Conservation (phyloP, 108 stramenopile genomes). For the Mediolabrus comicus region DNA sequence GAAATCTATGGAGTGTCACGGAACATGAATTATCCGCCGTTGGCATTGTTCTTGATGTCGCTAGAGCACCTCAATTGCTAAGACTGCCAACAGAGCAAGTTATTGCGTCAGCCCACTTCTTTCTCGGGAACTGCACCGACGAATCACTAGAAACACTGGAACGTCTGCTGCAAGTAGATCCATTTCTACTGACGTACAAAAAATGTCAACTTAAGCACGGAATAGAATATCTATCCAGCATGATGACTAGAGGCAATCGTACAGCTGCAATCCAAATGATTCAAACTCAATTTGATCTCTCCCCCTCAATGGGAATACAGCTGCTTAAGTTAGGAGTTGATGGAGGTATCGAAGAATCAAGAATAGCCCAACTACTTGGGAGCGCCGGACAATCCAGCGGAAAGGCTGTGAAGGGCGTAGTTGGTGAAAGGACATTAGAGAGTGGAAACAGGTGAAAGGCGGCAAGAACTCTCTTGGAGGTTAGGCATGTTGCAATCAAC, state of each 20-base stretch:
- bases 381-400: constrained; percentile 25
- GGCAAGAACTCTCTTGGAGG: constrained; percentile 23
- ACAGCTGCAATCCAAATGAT: constrained; percentile 20
- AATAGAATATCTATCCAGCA: constrained; percentile 28
- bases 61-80: constrained; percentile 24
- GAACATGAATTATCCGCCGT: constrained; percentile 13
- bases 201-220: constrained; percentile 26
- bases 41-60: constrained; percentile 12
- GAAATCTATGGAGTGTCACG: constrained; percentile 26
- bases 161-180: constrained; percentile 20
- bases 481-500: not conserved
- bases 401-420: constrained; percentile 19
- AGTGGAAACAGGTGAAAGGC: constrained; percentile 27
- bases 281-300: constrained; percentile 8
- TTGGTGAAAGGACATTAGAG: constrained; percentile 24
- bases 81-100: constrained; percentile 28
- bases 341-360: constrained; percentile 31
- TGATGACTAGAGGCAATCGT: constrained; percentile 32
- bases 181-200: constrained; percentile 32
- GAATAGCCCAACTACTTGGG: constrained; percentile 17
- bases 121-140: constrained; percentile 5
- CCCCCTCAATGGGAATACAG: constrained; percentile 17
- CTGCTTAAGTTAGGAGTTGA: constrained; percentile 28
- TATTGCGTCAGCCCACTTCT: constrained; percentile 22
- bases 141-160: not conserved